Percentiles rank a stretch among this genome's conserved stretches.
These are phyloP conservation scores for Leishmania guyanensis DNA, from an alignment of 208 protist species.

Conservation along the genomic window DNA sequence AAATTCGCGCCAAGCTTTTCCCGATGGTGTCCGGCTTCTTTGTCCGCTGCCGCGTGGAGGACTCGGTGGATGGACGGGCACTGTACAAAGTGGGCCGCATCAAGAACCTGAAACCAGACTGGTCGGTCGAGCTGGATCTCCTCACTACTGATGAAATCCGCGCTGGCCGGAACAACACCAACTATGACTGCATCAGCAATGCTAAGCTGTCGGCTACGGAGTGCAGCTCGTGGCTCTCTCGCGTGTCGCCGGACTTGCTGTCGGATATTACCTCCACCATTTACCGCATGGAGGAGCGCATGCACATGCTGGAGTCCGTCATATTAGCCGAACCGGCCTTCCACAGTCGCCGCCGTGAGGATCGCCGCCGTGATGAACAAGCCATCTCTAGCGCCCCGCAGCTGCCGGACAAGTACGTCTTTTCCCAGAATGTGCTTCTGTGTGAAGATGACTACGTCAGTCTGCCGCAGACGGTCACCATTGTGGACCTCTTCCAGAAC, in stretches of 20 bases:
- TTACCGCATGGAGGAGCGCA: slow-evolving; percentile 80
- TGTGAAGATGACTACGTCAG: slow-evolving; percentile 82
- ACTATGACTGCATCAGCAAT: slow-evolving; percentile 94
- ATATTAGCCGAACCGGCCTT: slow-evolving; percentile 85
- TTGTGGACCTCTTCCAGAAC: slow-evolving; percentile 88
- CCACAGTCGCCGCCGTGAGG: slow-evolving; percentile 64
- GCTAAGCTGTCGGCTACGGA: slow-evolving; percentile 74
- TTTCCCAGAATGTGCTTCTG: slow-evolving; percentile 90
- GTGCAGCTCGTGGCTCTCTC: slow-evolving; percentile 77
- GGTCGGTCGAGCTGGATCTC: slow-evolving; percentile 90
- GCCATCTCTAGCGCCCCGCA: slow-evolving; percentile 23
- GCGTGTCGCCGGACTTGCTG: slow-evolving; percentile 63
- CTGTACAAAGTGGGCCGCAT: slow-evolving; percentile 93
- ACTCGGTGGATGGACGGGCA: slow-evolving; percentile 80
- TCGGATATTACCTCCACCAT: slow-evolving; percentile 59
- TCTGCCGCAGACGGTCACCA: slow-evolving; percentile 86
- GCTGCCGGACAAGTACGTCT: slow-evolving; percentile 81
- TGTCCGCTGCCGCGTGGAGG: slow-evolving; percentile 91
- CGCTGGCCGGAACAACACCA: slow-evolving; percentile 84
- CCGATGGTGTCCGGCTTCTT: slow-evolving; percentile 87
- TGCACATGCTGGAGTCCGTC: slow-evolving; percentile 78
- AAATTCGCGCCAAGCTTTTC: slow-evolving; percentile 83
- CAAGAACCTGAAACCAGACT: slow-evolving; percentile 87
- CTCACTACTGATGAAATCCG: slow-evolving; percentile 81
- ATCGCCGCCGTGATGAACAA: slow-evolving; percentile 63